These are phyloP conservation scores for Biscogniauxia mediterranea DNA, from an alignment of 2,329 filamentous ascomycete species.

Conservation along the genomic window DNA sequence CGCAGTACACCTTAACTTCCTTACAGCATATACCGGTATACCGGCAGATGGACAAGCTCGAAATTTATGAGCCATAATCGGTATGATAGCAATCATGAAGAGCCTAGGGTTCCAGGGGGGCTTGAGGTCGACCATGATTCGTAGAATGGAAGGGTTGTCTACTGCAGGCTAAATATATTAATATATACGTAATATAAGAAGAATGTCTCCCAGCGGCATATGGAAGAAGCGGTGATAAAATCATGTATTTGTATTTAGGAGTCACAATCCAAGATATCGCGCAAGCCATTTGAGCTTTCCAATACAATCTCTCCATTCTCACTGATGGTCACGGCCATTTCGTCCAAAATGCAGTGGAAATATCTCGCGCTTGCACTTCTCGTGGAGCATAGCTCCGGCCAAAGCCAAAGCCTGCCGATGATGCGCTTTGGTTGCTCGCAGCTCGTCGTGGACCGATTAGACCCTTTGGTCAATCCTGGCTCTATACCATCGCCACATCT, in stretches of 20 bases:
- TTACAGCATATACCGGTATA: background rate
- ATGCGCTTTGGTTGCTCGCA: slow-evolving; percentile 44
- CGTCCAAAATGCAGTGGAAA: slow-evolving; percentile 25
- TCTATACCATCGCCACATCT: slow-evolving; percentile 50
- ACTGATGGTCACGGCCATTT: slow-evolving; percentile 8
- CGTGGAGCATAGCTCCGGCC: slow-evolving; percentile 20
- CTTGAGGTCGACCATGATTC: slow-evolving; percentile 12
- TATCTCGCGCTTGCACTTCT: slow-evolving; percentile 17
- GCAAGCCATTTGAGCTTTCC: slow-evolving; percentile 8
- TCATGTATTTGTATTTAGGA: slow-evolving; percentile 28
- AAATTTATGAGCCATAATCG: slow-evolving; percentile 12
- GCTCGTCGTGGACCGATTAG: slow-evolving; percentile 45
- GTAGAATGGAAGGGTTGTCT: slow-evolving; percentile 12
- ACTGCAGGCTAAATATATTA: slow-evolving; percentile 19
- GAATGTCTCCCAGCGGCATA: slow-evolving; percentile 15
- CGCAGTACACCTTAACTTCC: background rate
- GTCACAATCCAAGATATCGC: slow-evolving; percentile 9
- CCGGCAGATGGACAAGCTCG: slow-evolving; percentile 5
- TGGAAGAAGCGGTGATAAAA: slow-evolving; percentile 2
- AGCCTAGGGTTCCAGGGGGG: slow-evolving; percentile 11
- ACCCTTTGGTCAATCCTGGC: slow-evolving; percentile 41
- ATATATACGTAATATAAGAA: slow-evolving; percentile 17
- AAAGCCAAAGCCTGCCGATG: slow-evolving; percentile 34
- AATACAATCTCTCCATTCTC: slow-evolving; percentile 12
- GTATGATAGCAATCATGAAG: slow-evolving; percentile 15